These are phyloP conservation scores for Heterobasidion irregulare DNA, from an alignment of 1,284 basidiomycete genomes.

Conservation along the genomic window DNA sequence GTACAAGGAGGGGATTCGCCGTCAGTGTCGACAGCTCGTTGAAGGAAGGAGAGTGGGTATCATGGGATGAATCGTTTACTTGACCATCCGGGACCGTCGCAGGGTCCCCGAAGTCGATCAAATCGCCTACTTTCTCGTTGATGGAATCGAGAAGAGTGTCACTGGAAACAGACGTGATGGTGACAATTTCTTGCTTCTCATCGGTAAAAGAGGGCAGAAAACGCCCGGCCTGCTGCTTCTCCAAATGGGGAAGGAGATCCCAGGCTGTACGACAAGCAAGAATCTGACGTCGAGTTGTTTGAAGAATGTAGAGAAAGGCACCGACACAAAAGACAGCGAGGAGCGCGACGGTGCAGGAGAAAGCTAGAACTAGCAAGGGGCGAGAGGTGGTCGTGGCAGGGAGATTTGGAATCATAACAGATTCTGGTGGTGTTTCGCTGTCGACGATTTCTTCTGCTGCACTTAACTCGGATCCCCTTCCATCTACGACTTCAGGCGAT, in stretches of 20 bases:
- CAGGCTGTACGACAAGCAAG: constrained; percentile 23
- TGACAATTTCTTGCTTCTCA: background rate
- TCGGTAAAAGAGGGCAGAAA: background rate
- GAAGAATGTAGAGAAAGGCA: constrained; percentile 20
- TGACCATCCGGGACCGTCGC: constrained; percentile 22
- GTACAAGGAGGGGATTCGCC: constrained; percentile 21
- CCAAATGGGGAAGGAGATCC: constrained; percentile 24
- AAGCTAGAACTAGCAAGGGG: constrained; percentile 23
- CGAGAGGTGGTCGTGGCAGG: constrained; percentile 4
- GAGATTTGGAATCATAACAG: background rate
- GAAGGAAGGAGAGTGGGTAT: constrained; percentile 14
- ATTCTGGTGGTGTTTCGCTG: background rate
- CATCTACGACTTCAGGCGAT: background rate
- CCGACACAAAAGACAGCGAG: constrained; percentile 27
- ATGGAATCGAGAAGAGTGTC: background rate
- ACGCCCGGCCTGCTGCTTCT: constrained; percentile 15
- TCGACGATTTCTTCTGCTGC: background rate
- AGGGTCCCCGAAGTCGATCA: constrained; percentile 9
- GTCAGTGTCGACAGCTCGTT: constrained; percentile 12
- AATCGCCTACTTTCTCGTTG: constrained; percentile 2
- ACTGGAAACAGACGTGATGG: background rate
- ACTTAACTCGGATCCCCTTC: background rate
- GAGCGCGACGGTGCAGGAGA: constrained; percentile 29
- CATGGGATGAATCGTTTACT: constrained; percentile 25
- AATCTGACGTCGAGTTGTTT: constrained; percentile 19